These are phyloP conservation scores for Amauroascus niger DNA, from an alignment of 2,329 filamentous ascomycete species.

Conservation along the genomic window DNA sequence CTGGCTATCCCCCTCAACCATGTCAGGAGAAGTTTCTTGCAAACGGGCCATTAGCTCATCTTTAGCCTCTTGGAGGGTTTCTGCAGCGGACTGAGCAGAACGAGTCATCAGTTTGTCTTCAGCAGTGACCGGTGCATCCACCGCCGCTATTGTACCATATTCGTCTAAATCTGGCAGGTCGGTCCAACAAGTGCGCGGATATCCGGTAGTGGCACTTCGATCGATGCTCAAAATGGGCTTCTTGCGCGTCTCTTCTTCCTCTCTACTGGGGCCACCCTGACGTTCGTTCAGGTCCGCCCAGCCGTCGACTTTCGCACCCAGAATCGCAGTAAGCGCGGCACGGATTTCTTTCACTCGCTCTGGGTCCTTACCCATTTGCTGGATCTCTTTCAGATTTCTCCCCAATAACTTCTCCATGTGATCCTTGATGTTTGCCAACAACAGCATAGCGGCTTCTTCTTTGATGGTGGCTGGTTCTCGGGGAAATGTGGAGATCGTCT, in stretches of 20 bases:
- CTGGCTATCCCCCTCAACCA: conserved; percentile 33
- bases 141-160: conserved; percentile 30
- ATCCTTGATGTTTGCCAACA: conserved; percentile 41
- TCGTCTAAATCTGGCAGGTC: conserved; percentile 38
- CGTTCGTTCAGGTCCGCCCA: conserved; percentile 34
- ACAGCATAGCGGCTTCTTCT: conserved; percentile 39
- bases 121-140: conserved; percentile 34
- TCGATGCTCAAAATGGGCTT: conserved; percentile 37
- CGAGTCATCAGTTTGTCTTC: conserved; percentile 41
- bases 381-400: conserved; percentile 36
- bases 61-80: conserved; percentile 43
- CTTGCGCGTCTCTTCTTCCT: conserved; percentile 31
- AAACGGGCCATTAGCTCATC: conserved; percentile 43
- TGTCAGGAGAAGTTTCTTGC: conserved; percentile 37
- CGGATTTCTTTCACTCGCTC: conserved; percentile 39
- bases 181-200: conserved; percentile 35
- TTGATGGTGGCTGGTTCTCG: conserved; percentile 37
- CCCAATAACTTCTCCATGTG: conserved; percentile 41
- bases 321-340: conserved; percentile 35
- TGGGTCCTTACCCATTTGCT: conserved; percentile 39
- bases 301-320: conserved; percentile 38
- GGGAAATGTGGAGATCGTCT: conserved; percentile 38
- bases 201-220: conserved; percentile 32
- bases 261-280: conserved; percentile 10
- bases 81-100: conserved; percentile 40